Percentiles rank a stretch among this genome's conserved stretches.
phyloP scores from a whole-genome alignment of 2,329 filamentous ascomycete genomes.

The Aspergillus neotritici region DNA sequence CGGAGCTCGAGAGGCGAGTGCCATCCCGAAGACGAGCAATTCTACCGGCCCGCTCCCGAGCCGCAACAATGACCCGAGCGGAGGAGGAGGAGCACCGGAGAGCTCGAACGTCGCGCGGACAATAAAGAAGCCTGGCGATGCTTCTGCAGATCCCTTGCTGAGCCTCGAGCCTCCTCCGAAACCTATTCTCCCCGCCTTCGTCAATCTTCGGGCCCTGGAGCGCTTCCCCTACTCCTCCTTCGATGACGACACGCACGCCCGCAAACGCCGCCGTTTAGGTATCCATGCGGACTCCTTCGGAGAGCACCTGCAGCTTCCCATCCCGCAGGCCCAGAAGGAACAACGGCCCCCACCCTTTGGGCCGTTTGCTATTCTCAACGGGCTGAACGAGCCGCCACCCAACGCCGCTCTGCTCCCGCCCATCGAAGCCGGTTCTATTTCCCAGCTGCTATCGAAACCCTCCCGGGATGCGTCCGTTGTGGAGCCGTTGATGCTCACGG shows the following conservation, averaged over 20 bases:
- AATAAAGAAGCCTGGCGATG: constrained; percentile 27
- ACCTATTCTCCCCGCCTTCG: constrained; percentile 42
- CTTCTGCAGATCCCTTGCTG: constrained; percentile 23
- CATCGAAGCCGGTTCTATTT: constrained; percentile 49
- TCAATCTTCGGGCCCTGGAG: constrained; percentile 44
- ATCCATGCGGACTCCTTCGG: constrained; percentile 37
- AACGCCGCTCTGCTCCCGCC: constrained; percentile 57
- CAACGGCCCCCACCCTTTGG: constrained; percentile 41
- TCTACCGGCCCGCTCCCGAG: constrained; percentile 25
- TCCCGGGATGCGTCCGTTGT: constrained; percentile 21
- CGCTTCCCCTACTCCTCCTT: constrained; percentile 40
- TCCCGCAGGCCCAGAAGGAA: constrained; percentile 43
- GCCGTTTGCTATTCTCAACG: constrained; percentile 50
- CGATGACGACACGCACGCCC: constrained; percentile 32
- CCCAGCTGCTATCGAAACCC: constrained; percentile 33
- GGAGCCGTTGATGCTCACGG: constrained; percentile 18
- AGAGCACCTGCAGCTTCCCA: constrained; percentile 44
- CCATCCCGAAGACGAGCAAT: constrained; percentile 22
- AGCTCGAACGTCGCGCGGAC: constrained; percentile 33
- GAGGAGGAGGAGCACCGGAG: constrained; percentile 21
- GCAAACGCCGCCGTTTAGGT: constrained; percentile 43
- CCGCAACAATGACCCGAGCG: constrained; percentile 32
- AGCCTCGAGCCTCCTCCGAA: constrained; percentile 35
- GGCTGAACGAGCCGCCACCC: constrained; percentile 59
- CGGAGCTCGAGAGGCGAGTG: constrained; percentile 26